Conservation (phyloP, 257 asterid genomes). For the Lycium barbarum region DNA sequence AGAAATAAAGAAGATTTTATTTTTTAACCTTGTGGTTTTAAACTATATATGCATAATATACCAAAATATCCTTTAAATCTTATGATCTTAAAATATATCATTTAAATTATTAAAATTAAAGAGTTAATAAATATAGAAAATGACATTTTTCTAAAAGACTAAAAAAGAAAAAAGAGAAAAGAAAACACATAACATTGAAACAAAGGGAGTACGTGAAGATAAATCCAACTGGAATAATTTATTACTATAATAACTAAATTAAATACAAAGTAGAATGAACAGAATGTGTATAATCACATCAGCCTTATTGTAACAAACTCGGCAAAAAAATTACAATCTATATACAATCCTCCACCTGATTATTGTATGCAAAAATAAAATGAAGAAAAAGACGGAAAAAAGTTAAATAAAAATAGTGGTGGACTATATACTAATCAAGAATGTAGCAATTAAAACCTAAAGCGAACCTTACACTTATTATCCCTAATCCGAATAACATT, state of each 20-base stretch:
- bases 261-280: neutral
- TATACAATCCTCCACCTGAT: conserved; percentile 33
- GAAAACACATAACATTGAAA: no score
- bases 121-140: no score
- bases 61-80: no score
- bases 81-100: no score
- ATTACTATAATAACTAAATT: neutral
- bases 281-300: neutral
- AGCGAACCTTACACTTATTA: conserved; percentile 71
- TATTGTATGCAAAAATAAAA: neutral
- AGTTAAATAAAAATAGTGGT: neutral
- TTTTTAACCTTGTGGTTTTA: no score
- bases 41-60: no score
- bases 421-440: neutral
- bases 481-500: conserved; percentile 64
- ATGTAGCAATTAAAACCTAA: conserved; percentile 59
- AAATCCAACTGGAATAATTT: neutral
- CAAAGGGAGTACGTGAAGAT: neutral
- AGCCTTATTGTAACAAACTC: neutral
- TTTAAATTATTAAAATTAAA: no score
- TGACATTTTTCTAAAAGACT: no score
- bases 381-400: neutral
- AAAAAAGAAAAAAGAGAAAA: no score
- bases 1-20: no score
- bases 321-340: neutral